Conservation (phyloP, 1,284 basidiomycete species). For the Lignosus rhinocerotis region DNA sequence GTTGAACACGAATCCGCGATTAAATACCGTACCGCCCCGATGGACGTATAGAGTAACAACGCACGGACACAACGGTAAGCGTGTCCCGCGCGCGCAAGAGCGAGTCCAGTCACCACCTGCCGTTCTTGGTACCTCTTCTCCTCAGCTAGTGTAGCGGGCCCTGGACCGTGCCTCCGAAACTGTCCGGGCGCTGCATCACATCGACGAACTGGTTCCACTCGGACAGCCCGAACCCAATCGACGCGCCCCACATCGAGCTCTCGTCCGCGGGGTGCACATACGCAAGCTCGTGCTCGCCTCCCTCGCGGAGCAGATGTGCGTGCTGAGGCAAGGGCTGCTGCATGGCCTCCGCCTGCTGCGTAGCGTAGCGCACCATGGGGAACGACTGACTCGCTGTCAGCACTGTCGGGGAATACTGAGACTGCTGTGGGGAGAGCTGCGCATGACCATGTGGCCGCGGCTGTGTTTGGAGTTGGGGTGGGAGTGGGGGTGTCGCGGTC, state of each 20-base stretch:
- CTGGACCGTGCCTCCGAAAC: conserved; percentile 14
- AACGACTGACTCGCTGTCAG: conserved; percentile 11
- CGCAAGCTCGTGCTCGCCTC: conserved; percentile 15
- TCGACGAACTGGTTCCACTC: conserved; percentile 49
- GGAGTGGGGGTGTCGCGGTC: background rate
- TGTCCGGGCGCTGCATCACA: conserved; percentile 43
- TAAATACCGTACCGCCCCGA: no score
- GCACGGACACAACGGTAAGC: no score
- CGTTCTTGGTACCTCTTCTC: no score
- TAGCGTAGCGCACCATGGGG: conserved; percentile 19
- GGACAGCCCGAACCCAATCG: conserved; percentile 39
- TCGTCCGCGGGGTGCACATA: conserved; percentile 36
- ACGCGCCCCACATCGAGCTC: conserved; percentile 42
- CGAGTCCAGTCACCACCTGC: no score
- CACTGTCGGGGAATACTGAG: conserved; percentile 17
- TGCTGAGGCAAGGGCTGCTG: conserved; percentile 19
- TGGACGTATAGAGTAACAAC: no score
- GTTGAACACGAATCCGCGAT: no score
- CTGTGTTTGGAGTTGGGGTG: background rate
- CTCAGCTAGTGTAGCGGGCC: conserved; percentile 14
- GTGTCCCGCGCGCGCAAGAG: no score
- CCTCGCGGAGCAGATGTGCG: conserved; percentile 16
- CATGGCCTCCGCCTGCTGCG: conserved; percentile 14
- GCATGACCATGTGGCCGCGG: conserved; percentile 13
- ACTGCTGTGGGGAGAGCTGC: conserved; percentile 1